These are phyloP conservation scores for Trichoderma sp. DNA, from an alignment of 2,329 filamentous ascomycete species.

Conservation along the genomic window DNA sequence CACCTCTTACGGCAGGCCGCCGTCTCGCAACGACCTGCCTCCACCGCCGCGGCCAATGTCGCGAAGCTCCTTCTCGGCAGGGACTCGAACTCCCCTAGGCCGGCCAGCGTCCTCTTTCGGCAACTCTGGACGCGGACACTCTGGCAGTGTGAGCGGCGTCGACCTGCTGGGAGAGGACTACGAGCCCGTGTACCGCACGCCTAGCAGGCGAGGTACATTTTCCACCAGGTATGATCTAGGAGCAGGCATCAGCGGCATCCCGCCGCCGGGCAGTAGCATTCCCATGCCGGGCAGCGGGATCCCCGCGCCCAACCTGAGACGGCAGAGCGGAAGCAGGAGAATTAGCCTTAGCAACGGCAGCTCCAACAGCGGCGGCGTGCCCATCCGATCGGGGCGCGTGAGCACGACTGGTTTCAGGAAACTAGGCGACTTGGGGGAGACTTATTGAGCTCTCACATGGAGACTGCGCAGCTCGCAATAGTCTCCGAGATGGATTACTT, in stretches of 20 bases:
- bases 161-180: conserved; percentile 52
- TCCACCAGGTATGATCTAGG: conserved; percentile 53
- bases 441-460: conserved; percentile 45
- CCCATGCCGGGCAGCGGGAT: conserved; percentile 51
- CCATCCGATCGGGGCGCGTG: conserved; percentile 36
- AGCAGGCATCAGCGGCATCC: conserved; percentile 45
- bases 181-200: conserved; percentile 50
- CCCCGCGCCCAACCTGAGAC: conserved; percentile 49
- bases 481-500: conserved; percentile 5
- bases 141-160: conserved; percentile 55
- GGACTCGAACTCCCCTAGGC: conserved; percentile 66
- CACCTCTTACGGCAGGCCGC: conserved; percentile 56
- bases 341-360: conserved; percentile 50
- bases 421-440: conserved; percentile 57
- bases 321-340: conserved; percentile 50
- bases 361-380: conserved; percentile 47
- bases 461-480: conserved; percentile 3
- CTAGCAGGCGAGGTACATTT: conserved; percentile 58
- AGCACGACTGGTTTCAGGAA: conserved; percentile 44
- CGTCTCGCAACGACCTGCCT: conserved; percentile 58
- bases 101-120: conserved; percentile 73
- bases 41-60: conserved; percentile 63
- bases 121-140: conserved; percentile 62
- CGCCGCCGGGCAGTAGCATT: conserved; percentile 49
- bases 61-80: conserved; percentile 61